Percentiles rank a stretch among this genome's conserved stretches.
Conservation (phyloP, 139 green algal genomes). For the Edaphochlamys debaryana region DNA sequence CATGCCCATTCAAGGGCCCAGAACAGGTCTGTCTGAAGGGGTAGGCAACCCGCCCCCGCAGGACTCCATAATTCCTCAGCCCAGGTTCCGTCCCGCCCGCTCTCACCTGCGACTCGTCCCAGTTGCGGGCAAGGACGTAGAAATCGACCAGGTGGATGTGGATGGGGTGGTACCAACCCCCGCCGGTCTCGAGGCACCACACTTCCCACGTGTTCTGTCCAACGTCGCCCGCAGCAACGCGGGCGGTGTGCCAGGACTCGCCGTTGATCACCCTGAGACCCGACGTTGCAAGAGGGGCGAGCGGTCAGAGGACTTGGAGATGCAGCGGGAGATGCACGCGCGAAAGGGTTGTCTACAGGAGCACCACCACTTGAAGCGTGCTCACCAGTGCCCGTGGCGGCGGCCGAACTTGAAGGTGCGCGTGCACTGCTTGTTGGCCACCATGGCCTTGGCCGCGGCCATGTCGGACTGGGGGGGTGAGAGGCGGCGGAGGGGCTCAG, state of each 20-base stretch:
- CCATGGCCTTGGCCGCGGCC: not conserved
- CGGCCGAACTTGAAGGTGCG: slow-evolving; percentile 9
- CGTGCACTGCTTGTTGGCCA: not conserved
- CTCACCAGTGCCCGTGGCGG: slow-evolving; percentile 2
- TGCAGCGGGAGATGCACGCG: no score
- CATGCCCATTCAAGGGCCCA: no score
- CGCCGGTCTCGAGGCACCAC: slow-evolving; percentile 16
- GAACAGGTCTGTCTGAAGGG: no score
- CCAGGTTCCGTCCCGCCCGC: no score
- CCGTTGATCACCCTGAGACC: slow-evolving; percentile 10
- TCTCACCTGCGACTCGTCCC: not conserved
- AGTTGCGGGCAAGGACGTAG: slow-evolving; percentile 10
- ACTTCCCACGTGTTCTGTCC: slow-evolving; percentile 32
- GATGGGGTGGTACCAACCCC: slow-evolving; percentile 32
- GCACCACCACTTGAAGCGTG: no score
- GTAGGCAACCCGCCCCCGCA: no score
- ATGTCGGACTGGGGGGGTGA: not conserved
- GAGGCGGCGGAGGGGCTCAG: no score
- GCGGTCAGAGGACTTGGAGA: no score
- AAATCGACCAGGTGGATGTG: slow-evolving; percentile 33
- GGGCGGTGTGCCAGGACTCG: slow-evolving; percentile 7
- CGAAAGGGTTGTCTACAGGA: no score
- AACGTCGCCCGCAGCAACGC: not conserved
- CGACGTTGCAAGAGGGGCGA: not conserved
- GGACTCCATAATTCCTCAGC: no score